These are phyloP conservation scores for Diaporthe citriasiana DNA, from an alignment of 2,329 filamentous ascomycete genomes.

Conservation along the genomic window DNA sequence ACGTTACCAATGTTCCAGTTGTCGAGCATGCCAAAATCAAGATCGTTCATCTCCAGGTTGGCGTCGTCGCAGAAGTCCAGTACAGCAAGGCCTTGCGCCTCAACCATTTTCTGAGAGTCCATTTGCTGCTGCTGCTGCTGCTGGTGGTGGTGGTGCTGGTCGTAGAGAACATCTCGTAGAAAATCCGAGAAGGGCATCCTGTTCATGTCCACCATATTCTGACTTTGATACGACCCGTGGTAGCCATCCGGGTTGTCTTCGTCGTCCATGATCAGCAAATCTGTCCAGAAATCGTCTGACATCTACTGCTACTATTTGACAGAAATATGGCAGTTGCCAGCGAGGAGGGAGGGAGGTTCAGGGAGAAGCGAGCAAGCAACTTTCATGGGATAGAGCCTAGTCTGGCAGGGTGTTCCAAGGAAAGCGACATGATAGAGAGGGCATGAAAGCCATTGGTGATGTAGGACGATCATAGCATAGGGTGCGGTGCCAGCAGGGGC, in stretches of 20 bases:
- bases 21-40: slow-evolving; percentile 66
- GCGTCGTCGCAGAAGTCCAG: slow-evolving; percentile 65
- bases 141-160: slow-evolving; percentile 45
- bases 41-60: slow-evolving; percentile 65
- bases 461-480: slow-evolving; percentile 10
- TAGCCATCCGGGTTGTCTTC: slow-evolving; percentile 43
- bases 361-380: not conserved
- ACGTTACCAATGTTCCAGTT: slow-evolving; percentile 62
- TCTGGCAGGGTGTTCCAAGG: not conserved
- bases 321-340: not conserved
- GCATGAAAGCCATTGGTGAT: not conserved
- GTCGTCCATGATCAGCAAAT: slow-evolving; percentile 36
- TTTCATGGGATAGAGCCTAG: not conserved
- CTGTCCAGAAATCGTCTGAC: not conserved
- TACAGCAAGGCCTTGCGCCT: slow-evolving; percentile 59
- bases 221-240: slow-evolving; percentile 41
- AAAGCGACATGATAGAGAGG: not conserved
- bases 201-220: slow-evolving; percentile 49
- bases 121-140: slow-evolving; percentile 49
- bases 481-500: not conserved
- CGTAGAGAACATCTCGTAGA: slow-evolving; percentile 64
- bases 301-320: not conserved
- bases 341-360: not conserved
- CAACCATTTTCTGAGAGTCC: slow-evolving; percentile 52
- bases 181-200: slow-evolving; percentile 64